Conservation (phyloP, 768 basidiomycete genomes). For the Kwoniella dejecticola region DNA sequence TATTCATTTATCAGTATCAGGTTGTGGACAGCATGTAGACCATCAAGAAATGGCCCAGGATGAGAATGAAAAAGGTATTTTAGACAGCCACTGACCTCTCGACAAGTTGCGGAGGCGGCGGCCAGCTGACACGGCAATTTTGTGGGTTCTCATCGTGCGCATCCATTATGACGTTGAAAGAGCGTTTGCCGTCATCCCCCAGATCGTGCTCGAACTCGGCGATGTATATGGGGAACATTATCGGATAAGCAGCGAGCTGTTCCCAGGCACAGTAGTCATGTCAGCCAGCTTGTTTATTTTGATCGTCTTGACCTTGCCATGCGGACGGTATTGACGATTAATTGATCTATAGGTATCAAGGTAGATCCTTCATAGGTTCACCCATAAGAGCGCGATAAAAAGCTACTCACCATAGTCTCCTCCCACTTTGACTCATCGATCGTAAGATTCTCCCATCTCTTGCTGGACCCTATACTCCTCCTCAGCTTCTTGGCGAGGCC, state of each 20-base stretch:
- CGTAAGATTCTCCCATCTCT: slow-evolving; percentile 32
- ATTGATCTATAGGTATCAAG: too few species aligned
- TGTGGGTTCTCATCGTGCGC: slow-evolving; percentile 45
- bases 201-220: slow-evolving; percentile 43
- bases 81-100: slow-evolving; percentile 21
- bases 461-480: slow-evolving; percentile 26
- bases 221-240: slow-evolving; percentile 52
- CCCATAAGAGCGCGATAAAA: too few species aligned
- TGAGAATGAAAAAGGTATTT: too few species aligned
- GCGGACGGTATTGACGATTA: too few species aligned
- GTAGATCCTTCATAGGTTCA: too few species aligned
- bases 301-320: not conserved
- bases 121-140: slow-evolving; percentile 38
- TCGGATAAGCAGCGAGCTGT: slow-evolving; percentile 47
- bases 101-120: slow-evolving; percentile 29
- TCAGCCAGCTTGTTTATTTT: not conserved
- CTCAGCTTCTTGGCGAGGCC: slow-evolving; percentile 37
- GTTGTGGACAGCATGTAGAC: too few species aligned
- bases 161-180: slow-evolving; percentile 47
- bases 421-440: slow-evolving; percentile 40
- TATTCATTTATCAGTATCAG: too few species aligned
- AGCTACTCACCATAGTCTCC: slow-evolving; percentile 38
- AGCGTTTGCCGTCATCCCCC: slow-evolving; percentile 25
- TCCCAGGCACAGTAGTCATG: not conserved
- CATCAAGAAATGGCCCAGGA: too few species aligned